Conservation (phyloP, 2,329 filamentous ascomycete genomes). For the Periconia macrospinosa region DNA sequence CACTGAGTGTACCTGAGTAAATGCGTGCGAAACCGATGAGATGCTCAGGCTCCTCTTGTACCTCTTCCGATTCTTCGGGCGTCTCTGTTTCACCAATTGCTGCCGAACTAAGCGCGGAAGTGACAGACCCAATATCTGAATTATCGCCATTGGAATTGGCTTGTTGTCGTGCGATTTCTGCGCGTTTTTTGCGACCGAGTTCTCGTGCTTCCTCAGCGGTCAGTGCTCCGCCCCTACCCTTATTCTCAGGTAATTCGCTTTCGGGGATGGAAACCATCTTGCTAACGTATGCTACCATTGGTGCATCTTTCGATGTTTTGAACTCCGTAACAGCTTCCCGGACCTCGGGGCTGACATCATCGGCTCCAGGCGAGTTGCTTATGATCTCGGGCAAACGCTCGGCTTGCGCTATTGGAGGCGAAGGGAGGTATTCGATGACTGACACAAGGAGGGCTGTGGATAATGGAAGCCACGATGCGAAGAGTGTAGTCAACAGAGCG, state of each 20-base stretch:
- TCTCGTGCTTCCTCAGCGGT: constrained; percentile 90
- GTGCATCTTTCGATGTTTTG: constrained; percentile 68
- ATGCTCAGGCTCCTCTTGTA: constrained; percentile 75
- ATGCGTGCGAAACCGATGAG: constrained; percentile 93
- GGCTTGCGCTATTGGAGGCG: constrained; percentile 77
- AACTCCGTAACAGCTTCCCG: constrained; percentile 83
- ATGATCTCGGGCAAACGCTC: constrained; percentile 78
- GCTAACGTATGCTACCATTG: constrained; percentile 91
- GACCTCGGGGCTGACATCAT: constrained; percentile 68
- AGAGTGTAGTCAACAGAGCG: constrained; percentile 81
- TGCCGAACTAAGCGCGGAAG: constrained; percentile 63
- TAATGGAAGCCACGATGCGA: constrained; percentile 86
- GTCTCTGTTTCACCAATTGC: constrained; percentile 53
- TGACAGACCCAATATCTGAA: constrained; percentile 56
- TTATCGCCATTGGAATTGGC: constrained; percentile 52
- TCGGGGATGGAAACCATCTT: constrained; percentile 97
- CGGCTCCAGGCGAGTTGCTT: constrained; percentile 74
- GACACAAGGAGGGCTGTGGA: constrained; percentile 93
- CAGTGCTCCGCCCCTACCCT: constrained; percentile 66
- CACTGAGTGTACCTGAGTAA: constrained; percentile 85
- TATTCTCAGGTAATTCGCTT: constrained; percentile 88
- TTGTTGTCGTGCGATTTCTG: constrained; percentile 81
- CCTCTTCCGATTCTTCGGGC: constrained; percentile 45
- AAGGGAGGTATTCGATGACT: constrained; percentile 88
- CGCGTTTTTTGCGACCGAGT: constrained; percentile 82